Conservation (phyloP, 208 protist species). For the Zelonia costaricensis region DNA sequence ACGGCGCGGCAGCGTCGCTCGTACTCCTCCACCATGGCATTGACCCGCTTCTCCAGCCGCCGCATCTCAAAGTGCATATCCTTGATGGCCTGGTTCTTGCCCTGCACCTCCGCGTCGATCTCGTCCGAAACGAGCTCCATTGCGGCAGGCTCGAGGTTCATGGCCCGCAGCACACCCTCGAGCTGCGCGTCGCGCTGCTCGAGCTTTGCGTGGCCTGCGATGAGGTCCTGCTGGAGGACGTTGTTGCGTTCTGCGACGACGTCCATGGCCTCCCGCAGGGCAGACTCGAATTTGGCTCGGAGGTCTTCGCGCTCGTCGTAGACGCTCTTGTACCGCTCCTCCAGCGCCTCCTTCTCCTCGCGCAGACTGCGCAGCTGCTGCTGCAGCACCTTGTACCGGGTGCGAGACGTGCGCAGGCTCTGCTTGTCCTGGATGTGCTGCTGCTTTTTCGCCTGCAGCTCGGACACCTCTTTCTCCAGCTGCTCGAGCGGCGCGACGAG, state of each 20-base stretch:
- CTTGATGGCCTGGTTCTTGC: conserved; percentile 95
- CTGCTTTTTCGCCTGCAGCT: conserved; percentile 90
- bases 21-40: conserved; percentile 72
- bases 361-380: conserved; percentile 80
- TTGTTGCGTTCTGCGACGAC: conserved; percentile 85
- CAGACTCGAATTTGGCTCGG: conserved; percentile 90
- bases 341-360: conserved; percentile 89
- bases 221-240: conserved; percentile 74
- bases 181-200: conserved; percentile 91
- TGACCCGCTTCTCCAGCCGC: conserved; percentile 64
- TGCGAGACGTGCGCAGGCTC: conserved; percentile 85
- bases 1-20: conserved; percentile 72
- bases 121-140: conserved; percentile 85
- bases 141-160: conserved; percentile 91
- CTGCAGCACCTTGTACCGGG: conserved; percentile 75
- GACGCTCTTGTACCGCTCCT: conserved; percentile 88
- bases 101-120: conserved; percentile 91
- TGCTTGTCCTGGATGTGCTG: conserved; percentile 96
- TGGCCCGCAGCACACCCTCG: conserved; percentile 88
- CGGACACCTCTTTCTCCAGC: conserved; percentile 87
- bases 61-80: conserved; percentile 96
- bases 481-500: conserved; percentile 94
- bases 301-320: conserved; percentile 95
- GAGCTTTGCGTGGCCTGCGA: conserved; percentile 71
- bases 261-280: conserved; percentile 89